phyloP scores from a whole-genome alignment of 345 rosid genomes.

The Lepidium didymum region DNA sequence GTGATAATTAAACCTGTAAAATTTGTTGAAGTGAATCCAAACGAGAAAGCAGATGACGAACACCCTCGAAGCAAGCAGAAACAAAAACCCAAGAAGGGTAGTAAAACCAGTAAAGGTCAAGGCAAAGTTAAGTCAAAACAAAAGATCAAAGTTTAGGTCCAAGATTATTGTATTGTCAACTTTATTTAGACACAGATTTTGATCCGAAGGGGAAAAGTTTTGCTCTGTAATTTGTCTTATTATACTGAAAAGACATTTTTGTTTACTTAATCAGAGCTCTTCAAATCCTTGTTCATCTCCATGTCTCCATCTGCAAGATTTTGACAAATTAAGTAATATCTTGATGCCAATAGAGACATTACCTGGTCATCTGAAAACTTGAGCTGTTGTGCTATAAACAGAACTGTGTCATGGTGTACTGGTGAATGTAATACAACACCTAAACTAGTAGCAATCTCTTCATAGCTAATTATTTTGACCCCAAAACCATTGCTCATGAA shows the following conservation, averaged over 20 bases:
- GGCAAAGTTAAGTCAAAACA: constrained; percentile 12
- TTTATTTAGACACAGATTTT: constrained; percentile 3
- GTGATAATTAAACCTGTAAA: constrained; percentile 69
- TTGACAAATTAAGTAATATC: neutral
- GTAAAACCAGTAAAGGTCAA: constrained; percentile 14
- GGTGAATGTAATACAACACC: constrained; percentile 40
- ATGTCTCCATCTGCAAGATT: constrained; percentile 54
- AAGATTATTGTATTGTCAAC: neutral
- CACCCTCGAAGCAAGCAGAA: constrained; percentile 32
- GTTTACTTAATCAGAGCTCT: constrained; percentile 30
- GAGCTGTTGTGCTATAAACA: constrained; percentile 72
- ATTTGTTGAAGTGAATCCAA: constrained; percentile 61
- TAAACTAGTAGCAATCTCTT: constrained; percentile 49
- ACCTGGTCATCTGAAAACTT: constrained; percentile 91
- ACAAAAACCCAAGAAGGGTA: constrained; percentile 24
- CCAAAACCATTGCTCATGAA: constrained; percentile 67
- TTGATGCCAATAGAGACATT: neutral
- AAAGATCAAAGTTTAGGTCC: neutral
- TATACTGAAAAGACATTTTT: neutral
- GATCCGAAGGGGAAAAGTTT: neutral
- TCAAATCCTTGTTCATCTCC: constrained; percentile 98
- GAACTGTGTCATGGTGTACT: constrained; percentile 33
- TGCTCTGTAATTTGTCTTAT: neutral
- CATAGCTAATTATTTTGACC: constrained; percentile 41
- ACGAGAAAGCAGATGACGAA: constrained; percentile 42